Conservation (phyloP, 129 eudicot species). For the Glebionis coronaria region DNA sequence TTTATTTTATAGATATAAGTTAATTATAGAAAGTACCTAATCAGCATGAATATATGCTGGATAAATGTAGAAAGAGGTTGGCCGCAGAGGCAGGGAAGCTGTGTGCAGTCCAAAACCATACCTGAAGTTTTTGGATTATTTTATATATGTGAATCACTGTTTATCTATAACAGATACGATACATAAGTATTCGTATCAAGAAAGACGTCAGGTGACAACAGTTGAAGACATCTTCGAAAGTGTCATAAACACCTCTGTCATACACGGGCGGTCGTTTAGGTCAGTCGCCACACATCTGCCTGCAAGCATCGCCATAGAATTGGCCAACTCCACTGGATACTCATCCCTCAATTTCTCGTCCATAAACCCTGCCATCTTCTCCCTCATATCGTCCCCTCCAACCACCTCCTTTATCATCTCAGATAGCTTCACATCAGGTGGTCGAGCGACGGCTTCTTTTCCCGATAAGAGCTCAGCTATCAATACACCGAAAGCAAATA, state of each 20-base stretch:
- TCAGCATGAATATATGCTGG: too few species aligned
- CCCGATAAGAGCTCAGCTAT: constrained; percentile 79
- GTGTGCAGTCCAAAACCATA: too few species aligned
- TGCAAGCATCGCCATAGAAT: constrained; percentile 66
- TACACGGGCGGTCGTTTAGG: constrained; percentile 51
- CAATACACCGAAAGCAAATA: constrained; percentile 73
- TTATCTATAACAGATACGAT: too few species aligned
- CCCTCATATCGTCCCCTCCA: constrained; percentile 61
- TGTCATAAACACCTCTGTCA: constrained; percentile 47
- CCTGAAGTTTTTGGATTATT: too few species aligned
- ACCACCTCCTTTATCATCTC: constrained; percentile 44
- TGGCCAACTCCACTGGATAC: constrained; percentile 75
- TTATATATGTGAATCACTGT: too few species aligned
- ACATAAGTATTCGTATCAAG: too few species aligned
- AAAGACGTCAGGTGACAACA: too few species aligned
- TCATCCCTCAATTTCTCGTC: constrained; percentile 51
- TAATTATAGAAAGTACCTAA: too few species aligned
- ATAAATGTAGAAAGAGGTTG: too few species aligned
- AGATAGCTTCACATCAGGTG: constrained; percentile 26
- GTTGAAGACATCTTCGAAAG: constrained; percentile 53
- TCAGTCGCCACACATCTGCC: constrained; percentile 63
- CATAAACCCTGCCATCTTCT: constrained; percentile 53
- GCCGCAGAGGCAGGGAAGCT: too few species aligned
- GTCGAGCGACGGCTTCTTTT: constrained; percentile 47
- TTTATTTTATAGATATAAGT: too few species aligned